Conservation (phyloP, 768 basidiomycete genomes). For the Tulasnella sp. region DNA sequence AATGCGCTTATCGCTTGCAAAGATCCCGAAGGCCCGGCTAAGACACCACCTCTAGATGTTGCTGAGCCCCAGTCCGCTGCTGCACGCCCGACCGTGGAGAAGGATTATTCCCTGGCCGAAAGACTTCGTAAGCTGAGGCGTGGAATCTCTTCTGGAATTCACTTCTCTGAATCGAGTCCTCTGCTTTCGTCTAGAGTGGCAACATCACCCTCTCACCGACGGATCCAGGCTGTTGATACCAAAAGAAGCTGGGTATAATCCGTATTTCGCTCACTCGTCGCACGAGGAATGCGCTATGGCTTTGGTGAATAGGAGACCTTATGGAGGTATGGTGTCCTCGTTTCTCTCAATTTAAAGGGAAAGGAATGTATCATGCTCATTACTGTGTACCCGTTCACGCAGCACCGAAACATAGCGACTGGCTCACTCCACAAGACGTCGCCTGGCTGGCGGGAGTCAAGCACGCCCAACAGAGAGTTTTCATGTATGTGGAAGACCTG, state of each 20-base stretch:
- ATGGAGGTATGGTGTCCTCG: conserved; percentile 49
- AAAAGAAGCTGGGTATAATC: conserved; percentile 56
- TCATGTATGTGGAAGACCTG: conserved; percentile 52
- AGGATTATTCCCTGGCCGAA: background rate
- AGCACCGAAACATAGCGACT: conserved; percentile 48
- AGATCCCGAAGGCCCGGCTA: background rate
- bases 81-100: background rate
- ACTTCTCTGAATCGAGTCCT: background rate
- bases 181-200: conserved; percentile 16
- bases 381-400: conserved; percentile 46
- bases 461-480: conserved; percentile 63
- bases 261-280: conserved; percentile 62
- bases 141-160: background rate
- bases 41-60: background rate
- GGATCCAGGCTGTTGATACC: background rate
- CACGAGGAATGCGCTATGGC: conserved; percentile 66
- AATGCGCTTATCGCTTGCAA: conserved; percentile 47
- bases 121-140: background rate
- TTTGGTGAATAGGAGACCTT: conserved; percentile 64
- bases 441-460: conserved; percentile 69
- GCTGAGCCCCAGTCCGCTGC: background rate
- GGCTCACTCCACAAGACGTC: conserved; percentile 58
- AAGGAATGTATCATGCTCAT: background rate
- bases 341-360: background rate
- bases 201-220: background rate